Evolutionary conservation across 2,329 filamentous ascomycete genomes (phyloP), one percentile per base, ranked within the genome.

Genomic region (Penicillium sp.): DNA sequence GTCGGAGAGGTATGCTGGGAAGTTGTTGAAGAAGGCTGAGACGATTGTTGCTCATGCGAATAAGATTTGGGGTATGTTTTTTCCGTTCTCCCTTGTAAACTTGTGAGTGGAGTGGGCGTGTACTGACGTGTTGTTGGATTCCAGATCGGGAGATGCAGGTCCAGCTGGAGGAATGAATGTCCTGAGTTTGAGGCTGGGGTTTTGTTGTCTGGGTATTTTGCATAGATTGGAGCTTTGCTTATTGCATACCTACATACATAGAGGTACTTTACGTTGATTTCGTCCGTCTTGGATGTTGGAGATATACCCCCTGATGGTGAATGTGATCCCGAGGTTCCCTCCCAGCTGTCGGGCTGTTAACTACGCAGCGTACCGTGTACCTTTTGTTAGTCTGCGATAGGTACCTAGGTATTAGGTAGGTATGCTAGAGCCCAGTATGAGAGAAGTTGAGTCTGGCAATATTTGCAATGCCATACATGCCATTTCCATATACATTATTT

Each of bases 21-120:
- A 88, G 63, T 65, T 89, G 27, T 66, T 83, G 13, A 72, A 73
- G 14, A 89, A 88, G 64, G 86, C 86, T 1, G 80, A 81, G 50
- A 75, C 84, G 29, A 89, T 90, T 53, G 78, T 83, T 25, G 76
- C 81, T 27, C 84, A 84, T 38, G 86, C 87, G 14, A 88, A 82
- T 68, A 77, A 79, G 53, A 70, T 89, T 18, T 89, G 85, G 84
- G 82, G 70, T 72, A 63, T 44, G 64, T 59, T 46, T 25, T 49
- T 16, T 2, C 16, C 6, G 8, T 34, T n/a, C n/a, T n/a, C n/a
- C n/a, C n/a, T n/a, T n/a, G n/a, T n/a, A n/a, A n/a, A n/a, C 10
- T 43, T 7, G 3, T 36, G 22, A 35, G 11, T 25, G 7, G 36
- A 28, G 47, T 19, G 3, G 10, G 11, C 8, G 19, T 22, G n/a